Evolutionary conservation across 306 rosid genomes (phyloP).

Genomic region (Abrus precatorius): DNA sequence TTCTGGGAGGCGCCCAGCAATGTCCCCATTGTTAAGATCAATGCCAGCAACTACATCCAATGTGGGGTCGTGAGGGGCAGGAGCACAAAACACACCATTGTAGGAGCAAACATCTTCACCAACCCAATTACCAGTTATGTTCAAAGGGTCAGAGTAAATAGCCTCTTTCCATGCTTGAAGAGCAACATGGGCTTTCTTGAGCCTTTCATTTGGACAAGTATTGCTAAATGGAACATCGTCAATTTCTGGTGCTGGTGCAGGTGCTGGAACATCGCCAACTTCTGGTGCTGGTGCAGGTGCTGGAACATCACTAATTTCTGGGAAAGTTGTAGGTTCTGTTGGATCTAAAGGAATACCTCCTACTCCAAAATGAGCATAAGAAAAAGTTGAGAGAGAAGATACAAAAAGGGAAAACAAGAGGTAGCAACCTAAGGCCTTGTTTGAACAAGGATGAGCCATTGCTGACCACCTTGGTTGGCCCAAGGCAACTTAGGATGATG

Average conservation of each 20-base stretch:
- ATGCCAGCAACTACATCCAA: constrained; percentile 59
- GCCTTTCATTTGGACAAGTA: constrained; percentile 42
- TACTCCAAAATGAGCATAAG: neutral
- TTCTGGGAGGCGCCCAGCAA: constrained; percentile 56
- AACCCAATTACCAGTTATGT: constrained; percentile 54
- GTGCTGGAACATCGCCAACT: too few relatives aligned
- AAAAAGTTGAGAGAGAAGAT: constrained; percentile 39
- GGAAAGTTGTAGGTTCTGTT: too few relatives aligned
- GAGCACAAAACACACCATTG: constrained; percentile 62
- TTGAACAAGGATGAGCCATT: constrained; percentile 57
- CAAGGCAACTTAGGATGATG: constrained; percentile 50
- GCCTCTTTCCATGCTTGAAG: constrained; percentile 59
- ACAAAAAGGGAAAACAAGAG: constrained; percentile 30
- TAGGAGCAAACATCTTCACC: constrained; percentile 64
- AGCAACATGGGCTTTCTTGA: constrained; percentile 50
- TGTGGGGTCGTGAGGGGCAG: constrained; percentile 56
- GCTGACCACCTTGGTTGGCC: constrained; percentile 60
- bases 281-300: too few relatives aligned
- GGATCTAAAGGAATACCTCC: too few relatives aligned
- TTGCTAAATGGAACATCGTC: too few relatives aligned
- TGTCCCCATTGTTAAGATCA: constrained; percentile 62
- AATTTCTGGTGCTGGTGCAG: too few relatives aligned
- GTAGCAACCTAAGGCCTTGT: constrained; percentile 57
- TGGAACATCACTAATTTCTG: neutral
- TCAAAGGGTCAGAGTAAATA: constrained; percentile 58